Evolutionary conservation across 2,329 filamentous ascomycete genomes (phyloP).

Genomic region (Colletotrichum theobromicola): DNA sequence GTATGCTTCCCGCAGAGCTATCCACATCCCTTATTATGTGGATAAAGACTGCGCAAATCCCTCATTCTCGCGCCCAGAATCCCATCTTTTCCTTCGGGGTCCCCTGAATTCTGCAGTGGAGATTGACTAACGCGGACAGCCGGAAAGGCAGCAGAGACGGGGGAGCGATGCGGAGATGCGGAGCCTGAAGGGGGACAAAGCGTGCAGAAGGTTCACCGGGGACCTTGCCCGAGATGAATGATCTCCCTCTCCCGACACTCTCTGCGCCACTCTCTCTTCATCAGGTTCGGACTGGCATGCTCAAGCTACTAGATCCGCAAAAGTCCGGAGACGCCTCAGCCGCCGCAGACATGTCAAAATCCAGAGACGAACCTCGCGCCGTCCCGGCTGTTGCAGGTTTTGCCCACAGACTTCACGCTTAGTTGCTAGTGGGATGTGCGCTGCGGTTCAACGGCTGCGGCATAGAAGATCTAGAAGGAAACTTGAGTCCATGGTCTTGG

Average conservation of each 20-base stretch:
- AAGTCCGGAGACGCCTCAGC: background rate
- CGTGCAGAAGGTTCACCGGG: background rate
- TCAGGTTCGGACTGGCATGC: background rate
- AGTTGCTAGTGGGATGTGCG: background rate
- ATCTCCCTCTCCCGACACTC: background rate
- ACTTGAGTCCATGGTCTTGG: background rate
- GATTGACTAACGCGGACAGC: background rate
- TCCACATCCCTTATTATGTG: constrained; percentile 9
- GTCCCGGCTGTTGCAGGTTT: background rate
- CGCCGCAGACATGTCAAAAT: background rate
- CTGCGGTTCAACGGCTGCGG: background rate
- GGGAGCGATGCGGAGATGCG: background rate
- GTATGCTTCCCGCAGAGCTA: background rate
- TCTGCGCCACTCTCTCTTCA: background rate
- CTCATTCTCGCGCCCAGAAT: background rate
- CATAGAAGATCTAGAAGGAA: background rate
- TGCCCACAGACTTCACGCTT: background rate
- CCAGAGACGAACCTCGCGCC: background rate
- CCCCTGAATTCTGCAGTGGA: background rate
- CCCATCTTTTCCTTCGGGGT: background rate
- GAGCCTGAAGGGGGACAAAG: background rate
- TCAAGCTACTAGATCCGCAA: background rate
- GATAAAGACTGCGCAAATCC: background rate
- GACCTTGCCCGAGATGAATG: background rate
- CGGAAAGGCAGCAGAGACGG: background rate